These are phyloP conservation scores for Penicillium longicatenatum DNA, from an alignment of 495 filamentous ascomycete species.

Conservation along the genomic window DNA sequence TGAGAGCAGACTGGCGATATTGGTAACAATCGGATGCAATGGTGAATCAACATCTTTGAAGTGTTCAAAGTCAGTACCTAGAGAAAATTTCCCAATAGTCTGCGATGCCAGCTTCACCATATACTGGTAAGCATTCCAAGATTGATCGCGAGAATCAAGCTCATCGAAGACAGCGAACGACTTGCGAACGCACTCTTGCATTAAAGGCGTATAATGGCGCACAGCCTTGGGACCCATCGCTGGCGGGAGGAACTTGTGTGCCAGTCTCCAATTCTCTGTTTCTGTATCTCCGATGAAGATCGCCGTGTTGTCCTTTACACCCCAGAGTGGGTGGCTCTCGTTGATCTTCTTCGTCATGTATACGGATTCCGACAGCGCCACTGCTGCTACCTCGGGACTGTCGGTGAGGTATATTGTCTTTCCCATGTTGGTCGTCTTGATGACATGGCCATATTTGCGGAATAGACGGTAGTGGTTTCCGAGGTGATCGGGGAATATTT, in stretches of 20 bases:
- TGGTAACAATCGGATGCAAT: slow-evolving; percentile 37
- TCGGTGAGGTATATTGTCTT: slow-evolving; percentile 53
- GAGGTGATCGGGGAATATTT: slow-evolving; percentile 59
- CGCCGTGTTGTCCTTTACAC: slow-evolving; percentile 50
- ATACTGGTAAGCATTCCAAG: slow-evolving; percentile 61
- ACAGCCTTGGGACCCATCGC: slow-evolving; percentile 56
- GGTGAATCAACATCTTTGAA: slow-evolving; percentile 47
- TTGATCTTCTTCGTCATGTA: slow-evolving; percentile 58
- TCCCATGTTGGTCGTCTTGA: slow-evolving; percentile 59
- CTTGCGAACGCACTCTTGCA: slow-evolving; percentile 49
- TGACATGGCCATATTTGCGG: slow-evolving; percentile 52
- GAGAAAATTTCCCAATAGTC: slow-evolving; percentile 51
- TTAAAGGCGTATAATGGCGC: slow-evolving; percentile 55
- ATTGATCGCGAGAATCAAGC: slow-evolving; percentile 46
- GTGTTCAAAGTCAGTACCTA: slow-evolving; percentile 55
- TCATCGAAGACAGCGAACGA: slow-evolving; percentile 55
- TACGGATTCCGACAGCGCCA: slow-evolving; percentile 42
- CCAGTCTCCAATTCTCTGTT: slow-evolving; percentile 26
- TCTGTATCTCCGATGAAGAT: slow-evolving; percentile 58
- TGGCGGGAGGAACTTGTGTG: slow-evolving; percentile 59
- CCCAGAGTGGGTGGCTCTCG: slow-evolving; percentile 29
- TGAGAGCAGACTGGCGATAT: slow-evolving; percentile 39
- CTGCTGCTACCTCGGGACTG: slow-evolving; percentile 40
- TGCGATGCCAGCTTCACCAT: slow-evolving; percentile 61
- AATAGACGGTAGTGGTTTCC: slow-evolving; percentile 62